Base-by-base conservation (phyloP, 169 alveolate species). In the Eimeria tenella region DNA sequence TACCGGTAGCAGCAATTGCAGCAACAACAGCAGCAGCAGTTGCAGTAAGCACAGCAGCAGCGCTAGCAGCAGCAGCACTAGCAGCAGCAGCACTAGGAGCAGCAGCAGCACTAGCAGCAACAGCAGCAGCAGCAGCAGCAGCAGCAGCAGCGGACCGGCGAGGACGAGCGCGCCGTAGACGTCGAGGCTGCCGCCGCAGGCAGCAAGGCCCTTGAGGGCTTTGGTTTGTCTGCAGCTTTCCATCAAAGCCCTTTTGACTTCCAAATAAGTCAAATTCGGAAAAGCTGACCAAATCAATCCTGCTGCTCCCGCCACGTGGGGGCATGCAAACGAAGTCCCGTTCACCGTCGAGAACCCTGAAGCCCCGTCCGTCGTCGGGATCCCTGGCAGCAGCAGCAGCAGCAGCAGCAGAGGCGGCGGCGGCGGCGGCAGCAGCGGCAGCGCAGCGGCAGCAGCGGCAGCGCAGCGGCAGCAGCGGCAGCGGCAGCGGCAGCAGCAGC, bases 271-370 rank as follows among this genome's bases (percentile, higher is more conserved):
- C 63, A 95, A 77, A 62, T 93, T 93, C 10, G 97, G 97, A 87
- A 95, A 94, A n/a, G 96, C 90, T 5, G 97, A 95, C 88, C 96
- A 93, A n/a, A 95, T n/a, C 62, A 95, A 89, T 17, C 96, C 97
- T 4, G 97, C 97, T 53, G 90, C 86, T 13, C 96, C 97, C 4
- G 96, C 93, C 21, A 95, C 96, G 42, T 94, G 95, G 50, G 97
- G 97, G 58, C 95, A 93, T 23, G 97, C 94, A 83, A 95, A 95
- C 21, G 97, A 95, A 74, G 96, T 95, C 19, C 97, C 97, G 74
- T 71, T 87, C 88, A 94, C 93, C 19, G 82, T 79, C 23, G 95
- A 31, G 68, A 95, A 95, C 11, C 92, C 96, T 58, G 82, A n/a
- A 7, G 31, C 55, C 3, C 90, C 95, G 55, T 77, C 92, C 8